Evolutionary conservation across 352 stramenopile species (phyloP).

Genomic region (Thraustochytrium sp.): DNA sequence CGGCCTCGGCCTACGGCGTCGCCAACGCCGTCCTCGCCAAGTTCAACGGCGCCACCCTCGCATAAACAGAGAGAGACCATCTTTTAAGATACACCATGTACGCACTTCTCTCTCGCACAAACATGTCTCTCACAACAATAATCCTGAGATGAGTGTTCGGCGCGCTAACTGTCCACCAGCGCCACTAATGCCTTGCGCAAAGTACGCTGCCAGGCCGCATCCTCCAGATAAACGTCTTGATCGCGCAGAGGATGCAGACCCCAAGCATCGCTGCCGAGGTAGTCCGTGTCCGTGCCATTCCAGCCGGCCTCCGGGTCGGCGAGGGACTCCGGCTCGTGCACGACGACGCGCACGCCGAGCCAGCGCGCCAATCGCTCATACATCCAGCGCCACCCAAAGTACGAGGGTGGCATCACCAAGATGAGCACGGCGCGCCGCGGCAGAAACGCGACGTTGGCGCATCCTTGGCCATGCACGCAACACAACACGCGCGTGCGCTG

Average conservation of each 20-base stretch:
- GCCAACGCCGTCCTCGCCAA: conserved; percentile 52
- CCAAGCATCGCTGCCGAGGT: neutral
- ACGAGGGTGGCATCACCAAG: neutral
- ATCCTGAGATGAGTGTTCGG: neutral
- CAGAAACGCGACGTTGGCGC: conserved; percentile 13
- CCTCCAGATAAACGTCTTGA: neutral
- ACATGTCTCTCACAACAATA: neutral
- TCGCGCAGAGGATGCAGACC: neutral
- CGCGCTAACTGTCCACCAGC: neutral
- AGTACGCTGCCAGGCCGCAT: neutral
- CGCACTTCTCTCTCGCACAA: too few relatives aligned
- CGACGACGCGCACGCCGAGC: neutral
- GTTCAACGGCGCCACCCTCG: neutral
- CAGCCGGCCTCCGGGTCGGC: neutral
- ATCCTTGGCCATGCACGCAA: conserved; percentile 28
- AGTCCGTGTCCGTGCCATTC: neutral
- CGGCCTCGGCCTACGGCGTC: conserved; percentile 51
- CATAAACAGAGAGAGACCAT: neutral
- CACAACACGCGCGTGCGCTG: neutral
- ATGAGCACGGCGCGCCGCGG: neutral
- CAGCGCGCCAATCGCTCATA: neutral
- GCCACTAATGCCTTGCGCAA: neutral
- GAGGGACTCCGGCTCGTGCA: neutral
- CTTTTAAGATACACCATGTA: neutral
- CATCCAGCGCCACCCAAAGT: neutral